Conservation (phyloP, 139 green algal genomes). For the Pedinophyceae sp. region DNA sequence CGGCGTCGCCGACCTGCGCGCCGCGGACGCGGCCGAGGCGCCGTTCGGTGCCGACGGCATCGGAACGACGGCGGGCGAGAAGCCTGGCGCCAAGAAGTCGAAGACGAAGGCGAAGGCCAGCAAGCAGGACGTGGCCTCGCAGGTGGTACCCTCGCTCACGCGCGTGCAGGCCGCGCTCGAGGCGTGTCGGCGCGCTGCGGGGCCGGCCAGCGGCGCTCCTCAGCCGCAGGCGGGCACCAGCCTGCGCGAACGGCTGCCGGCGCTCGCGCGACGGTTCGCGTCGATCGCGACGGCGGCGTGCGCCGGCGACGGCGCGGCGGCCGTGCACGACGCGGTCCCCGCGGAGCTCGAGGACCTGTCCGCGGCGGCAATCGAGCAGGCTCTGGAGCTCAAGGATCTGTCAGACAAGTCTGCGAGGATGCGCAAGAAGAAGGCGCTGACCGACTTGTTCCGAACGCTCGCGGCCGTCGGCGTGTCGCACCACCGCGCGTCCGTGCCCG, state of each 20-base stretch:
- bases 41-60: background rate
- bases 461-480: constrained; percentile 38
- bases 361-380: constrained; percentile 21
- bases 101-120: background rate
- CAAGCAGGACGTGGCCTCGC: background rate
- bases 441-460: constrained; percentile 56
- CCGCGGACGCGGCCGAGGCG: background rate
- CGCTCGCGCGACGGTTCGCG: constrained; percentile 8
- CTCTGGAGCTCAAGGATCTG: constrained; percentile 39
- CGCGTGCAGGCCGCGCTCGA: constrained; percentile 11
- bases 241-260: constrained; percentile 3
- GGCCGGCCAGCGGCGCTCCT: too few relatives aligned
- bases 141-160: too few relatives aligned
- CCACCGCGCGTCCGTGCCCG: constrained; percentile 37
- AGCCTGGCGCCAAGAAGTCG: background rate
- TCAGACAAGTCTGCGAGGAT: too few relatives aligned
- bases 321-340: constrained; percentile 4
- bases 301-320: too few relatives aligned
- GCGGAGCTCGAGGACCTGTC: constrained; percentile 33
- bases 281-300: too few relatives aligned
- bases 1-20: constrained; percentile 13
- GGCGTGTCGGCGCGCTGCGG: background rate
- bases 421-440: constrained; percentile 92
- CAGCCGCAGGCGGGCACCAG: background rate
- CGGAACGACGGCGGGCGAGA: background rate